Base-by-base conservation (phyloP, 1,139 yeast genomes). In the Candida albicans region DNA sequence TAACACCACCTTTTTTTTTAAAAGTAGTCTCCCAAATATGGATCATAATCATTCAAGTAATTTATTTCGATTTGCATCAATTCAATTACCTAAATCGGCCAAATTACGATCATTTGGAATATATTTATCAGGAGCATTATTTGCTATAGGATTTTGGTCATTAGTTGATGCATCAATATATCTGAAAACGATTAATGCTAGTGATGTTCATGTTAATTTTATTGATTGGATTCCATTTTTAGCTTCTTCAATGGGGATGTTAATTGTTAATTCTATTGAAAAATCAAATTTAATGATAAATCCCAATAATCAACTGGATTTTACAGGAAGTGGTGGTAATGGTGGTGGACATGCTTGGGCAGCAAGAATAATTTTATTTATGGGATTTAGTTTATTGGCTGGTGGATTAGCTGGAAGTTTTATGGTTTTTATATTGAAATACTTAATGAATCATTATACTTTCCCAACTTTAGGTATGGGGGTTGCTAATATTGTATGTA, bases 401-500 rank as follows among this genome's bases (percentile, higher is more conserved):
- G 95, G 97, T 41, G 99, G 99, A 1, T 72, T 93, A 52, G 90
- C 97, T 15, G 98, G 98, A 1, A 83, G 95, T 7, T 80, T 93
- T 54, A 90, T 90, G 62, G 93, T 93, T 13, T 74, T 93, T 52
- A 87, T 91, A 37, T 73, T 93, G 56, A 88, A 93, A 64, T 93
- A 87, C 62, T 67, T 91, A 48, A 73, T 89, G 56, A 88, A 89
- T 51, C 86, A 86, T 53, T 87, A 79, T 62, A 68, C 77, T 30
- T 84, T 84, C 74, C 97, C 98, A 34, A 90, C 97, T 1, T 75
- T 91, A 46, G 93, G 95, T 5, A 91, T 93, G 96, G 99, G 99
- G 12, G 80, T 90, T 25, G 83, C 89, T 49, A 93, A 93, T 62
- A 90, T 93, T 39, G 77, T 87, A 24, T 82, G 91, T 44, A 90